Conservation (phyloP, 768 basidiomycete species). For the Leccinum olivaceopallidum region DNA sequence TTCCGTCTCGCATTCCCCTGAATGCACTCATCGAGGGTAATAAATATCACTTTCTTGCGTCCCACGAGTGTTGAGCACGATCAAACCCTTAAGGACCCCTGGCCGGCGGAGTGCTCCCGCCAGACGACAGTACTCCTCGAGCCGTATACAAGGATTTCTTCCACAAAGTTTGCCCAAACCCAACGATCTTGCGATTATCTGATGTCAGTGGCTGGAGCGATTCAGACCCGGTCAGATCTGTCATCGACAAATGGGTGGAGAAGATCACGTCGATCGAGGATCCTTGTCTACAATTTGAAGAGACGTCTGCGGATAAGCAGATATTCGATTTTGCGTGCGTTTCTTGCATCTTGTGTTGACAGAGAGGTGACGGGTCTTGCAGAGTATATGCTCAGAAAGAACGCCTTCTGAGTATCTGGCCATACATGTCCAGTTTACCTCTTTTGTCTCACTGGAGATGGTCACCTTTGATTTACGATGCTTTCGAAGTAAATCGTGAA, state of each 20-base stretch:
- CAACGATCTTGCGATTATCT: constrained; percentile 32
- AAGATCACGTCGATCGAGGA: constrained; percentile 36
- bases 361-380: not conserved
- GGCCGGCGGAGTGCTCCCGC: constrained; percentile 38
- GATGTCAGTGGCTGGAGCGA: constrained; percentile 23
- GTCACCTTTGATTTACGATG: constrained; percentile 34
- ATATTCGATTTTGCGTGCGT: constrained; percentile 21
- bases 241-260: constrained; percentile 39
- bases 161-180: constrained; percentile 37
- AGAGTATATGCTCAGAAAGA: constrained; percentile 34
- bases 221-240: constrained; percentile 26
- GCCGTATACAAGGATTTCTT: constrained; percentile 40
- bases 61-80: not conserved
- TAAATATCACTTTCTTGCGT: not conserved
- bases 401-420: constrained; percentile 36
- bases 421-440: constrained; percentile 34
- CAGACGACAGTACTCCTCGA: constrained; percentile 29
- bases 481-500: constrained; percentile 23
- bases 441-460: constrained; percentile 36
- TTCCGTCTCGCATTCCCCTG: constrained; percentile 41
- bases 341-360: not conserved
- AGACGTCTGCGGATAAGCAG: constrained; percentile 16
- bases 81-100: constrained; percentile 33
- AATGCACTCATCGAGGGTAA: constrained; percentile 37
- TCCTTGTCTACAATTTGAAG: constrained; percentile 39